A percentile compares a stretch with the other conserved stretches of the same genome.
phyloP scores from a whole-genome alignment of 495 filamentous ascomycete genomes.

The Penicillium goetzii region DNA sequence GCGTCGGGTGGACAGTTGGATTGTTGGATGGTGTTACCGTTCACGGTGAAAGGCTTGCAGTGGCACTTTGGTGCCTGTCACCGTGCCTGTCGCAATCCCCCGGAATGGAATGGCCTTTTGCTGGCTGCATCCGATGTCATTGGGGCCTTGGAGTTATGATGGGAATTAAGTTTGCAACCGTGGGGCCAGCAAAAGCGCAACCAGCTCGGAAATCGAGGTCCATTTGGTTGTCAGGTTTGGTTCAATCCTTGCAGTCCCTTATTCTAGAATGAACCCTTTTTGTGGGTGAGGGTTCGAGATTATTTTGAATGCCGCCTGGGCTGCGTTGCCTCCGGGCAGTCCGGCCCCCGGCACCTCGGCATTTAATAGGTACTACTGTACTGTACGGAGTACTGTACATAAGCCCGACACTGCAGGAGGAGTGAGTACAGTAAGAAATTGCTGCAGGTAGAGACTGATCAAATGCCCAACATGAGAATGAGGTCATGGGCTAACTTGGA shows the following conservation, averaged over 20 bases:
- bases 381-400: too few relatives aligned
- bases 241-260: slow-evolving; percentile 10
- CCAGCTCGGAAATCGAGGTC: not conserved
- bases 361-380: too few relatives aligned
- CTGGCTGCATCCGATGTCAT: not conserved
- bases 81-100: slow-evolving; percentile 8
- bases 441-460: not conserved
- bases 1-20: not conserved
- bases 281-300: not conserved
- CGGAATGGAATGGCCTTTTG: slow-evolving; percentile 7
- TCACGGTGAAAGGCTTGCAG: not conserved
- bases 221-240: slow-evolving; percentile 1
- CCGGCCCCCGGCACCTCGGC: slow-evolving; percentile 19
- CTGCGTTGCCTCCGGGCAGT: not conserved
- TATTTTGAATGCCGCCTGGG: not conserved
- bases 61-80: not conserved
- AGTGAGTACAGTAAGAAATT: not conserved
- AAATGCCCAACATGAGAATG: not conserved
- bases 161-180: slow-evolving; percentile 11
- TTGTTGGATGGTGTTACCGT: too few relatives aligned
- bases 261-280: not conserved
- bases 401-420: not conserved
- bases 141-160: not conserved
- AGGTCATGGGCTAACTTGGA: not conserved
- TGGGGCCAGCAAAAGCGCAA: not conserved